phyloP scores from a whole-genome alignment of 345 rosid species.

The Firmiana major region DNA sequence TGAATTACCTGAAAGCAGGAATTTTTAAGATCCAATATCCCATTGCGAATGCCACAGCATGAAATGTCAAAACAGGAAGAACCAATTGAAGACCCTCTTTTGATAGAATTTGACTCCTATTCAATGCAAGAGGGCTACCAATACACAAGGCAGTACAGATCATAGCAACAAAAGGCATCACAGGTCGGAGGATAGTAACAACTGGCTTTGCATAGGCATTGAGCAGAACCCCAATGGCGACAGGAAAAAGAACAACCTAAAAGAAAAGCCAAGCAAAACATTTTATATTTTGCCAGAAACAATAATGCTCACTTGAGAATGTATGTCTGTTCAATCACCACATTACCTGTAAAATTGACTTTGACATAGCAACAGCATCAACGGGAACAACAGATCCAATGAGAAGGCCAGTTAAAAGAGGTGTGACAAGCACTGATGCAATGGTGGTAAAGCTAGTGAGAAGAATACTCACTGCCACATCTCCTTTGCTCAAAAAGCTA shows the following conservation, averaged over 20 bases:
- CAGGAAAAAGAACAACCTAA: constrained; percentile 89
- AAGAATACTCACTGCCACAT: constrained; percentile 90
- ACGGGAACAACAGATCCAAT: constrained; percentile 95
- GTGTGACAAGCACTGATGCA: constrained; percentile 69
- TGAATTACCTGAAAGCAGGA: constrained; percentile 63
- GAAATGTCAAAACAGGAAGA: constrained; percentile 79
- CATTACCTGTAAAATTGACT: constrained; percentile 84
- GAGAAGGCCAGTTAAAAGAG: constrained; percentile 62
- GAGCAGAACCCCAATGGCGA: constrained; percentile 73
- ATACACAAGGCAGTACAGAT: constrained; percentile 83
- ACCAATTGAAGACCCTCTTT: constrained; percentile 61
- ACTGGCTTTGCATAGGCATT: constrained; percentile 89
- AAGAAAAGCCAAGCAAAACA: constrained; percentile 6
- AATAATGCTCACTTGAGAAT: not conserved
- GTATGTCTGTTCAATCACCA: not conserved
- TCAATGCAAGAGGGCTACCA: constrained; percentile 92
- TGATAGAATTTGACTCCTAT: constrained; percentile 70
- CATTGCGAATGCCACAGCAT: constrained; percentile 59
- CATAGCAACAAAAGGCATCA: constrained; percentile 96
- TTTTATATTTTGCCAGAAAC: not conserved
- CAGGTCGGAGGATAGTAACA: constrained; percentile 56
- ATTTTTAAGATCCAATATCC: constrained; percentile 90
- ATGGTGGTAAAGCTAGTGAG: constrained; percentile 82
- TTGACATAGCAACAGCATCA: constrained; percentile 93
- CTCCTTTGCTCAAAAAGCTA: constrained; percentile 79